A percentile compares a stretch with the other conserved stretches of the same genome.
These are phyloP conservation scores for Euphorbia peplus DNA, from an alignment of 345 rosid genomes.

Conservation along the genomic window DNA sequence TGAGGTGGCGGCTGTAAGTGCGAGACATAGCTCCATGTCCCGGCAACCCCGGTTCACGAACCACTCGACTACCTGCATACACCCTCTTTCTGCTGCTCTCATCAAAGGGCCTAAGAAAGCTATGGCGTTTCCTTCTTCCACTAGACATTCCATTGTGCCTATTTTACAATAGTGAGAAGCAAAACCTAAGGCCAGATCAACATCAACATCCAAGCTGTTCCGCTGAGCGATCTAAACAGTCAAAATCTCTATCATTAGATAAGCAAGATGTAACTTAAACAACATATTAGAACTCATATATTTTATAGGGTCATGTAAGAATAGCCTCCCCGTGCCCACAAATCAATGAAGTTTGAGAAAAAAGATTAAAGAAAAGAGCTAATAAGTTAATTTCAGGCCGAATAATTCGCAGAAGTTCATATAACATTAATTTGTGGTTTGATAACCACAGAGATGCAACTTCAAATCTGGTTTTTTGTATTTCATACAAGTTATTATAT, in stretches of 20 bases:
- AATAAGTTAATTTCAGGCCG: not conserved
- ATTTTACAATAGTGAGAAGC: constrained; percentile 92
- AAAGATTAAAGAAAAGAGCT: not conserved
- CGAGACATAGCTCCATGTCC: constrained; percentile 93
- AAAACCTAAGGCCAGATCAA: constrained; percentile 85
- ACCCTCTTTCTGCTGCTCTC: constrained; percentile 98
- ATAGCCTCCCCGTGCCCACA: not conserved
- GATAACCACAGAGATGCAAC: not conserved
- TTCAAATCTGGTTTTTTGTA: not conserved
- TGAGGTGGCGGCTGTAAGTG: constrained; percentile 93
- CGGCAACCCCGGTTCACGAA: constrained; percentile 84
- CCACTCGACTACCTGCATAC: constrained; percentile 95
- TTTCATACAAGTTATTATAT: not conserved
- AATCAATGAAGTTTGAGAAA: not conserved
- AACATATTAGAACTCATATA: not conserved
- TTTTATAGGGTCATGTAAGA: not conserved
- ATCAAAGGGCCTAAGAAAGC: constrained; percentile 89
- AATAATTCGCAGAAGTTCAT: not conserved
- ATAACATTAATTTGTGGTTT: not conserved
- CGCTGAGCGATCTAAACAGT: constrained; percentile 78
- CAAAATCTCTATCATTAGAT: constrained; percentile 10
- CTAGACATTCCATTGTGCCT: constrained; percentile 95
- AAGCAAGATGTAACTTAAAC: not conserved
- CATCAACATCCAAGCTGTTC: constrained; percentile 98
- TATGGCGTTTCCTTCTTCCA: constrained; percentile 92